Evolutionary conservation across 2,329 filamentous ascomycete species (phyloP).

Genomic region (Xylaria polymorpha): DNA sequence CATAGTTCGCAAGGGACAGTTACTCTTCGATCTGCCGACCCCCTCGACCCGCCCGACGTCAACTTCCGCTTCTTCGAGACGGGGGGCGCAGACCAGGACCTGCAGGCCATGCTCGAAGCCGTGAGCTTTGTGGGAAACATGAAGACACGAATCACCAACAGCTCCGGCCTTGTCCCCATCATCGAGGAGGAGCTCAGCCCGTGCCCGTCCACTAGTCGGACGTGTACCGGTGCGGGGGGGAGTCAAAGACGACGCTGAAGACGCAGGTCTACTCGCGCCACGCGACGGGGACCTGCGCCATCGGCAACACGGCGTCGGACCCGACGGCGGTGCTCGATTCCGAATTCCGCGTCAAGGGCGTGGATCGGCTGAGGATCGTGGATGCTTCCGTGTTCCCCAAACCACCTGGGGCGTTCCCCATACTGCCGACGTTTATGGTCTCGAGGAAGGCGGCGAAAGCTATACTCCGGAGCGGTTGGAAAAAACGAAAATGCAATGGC

Average conservation of each 20-base stretch:
- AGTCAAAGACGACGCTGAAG: conserved; percentile 41
- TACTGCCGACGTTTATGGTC: conserved; percentile 47
- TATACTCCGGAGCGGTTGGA: conserved; percentile 37
- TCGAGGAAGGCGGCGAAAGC: conserved; percentile 46
- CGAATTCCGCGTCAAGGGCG: conserved; percentile 63
- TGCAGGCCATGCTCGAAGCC: conserved; percentile 45
- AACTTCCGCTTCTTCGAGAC: conserved; percentile 70
- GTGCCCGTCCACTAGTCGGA: conserved; percentile 26
- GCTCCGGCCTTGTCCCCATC: conserved; percentile 51
- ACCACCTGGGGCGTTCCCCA: conserved; percentile 55
- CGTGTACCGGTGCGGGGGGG: conserved; percentile 36
- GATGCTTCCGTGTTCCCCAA: conserved; percentile 65
- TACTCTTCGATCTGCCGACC: conserved; percentile 68
- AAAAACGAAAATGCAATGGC: neutral
- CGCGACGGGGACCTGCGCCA: conserved; percentile 42
- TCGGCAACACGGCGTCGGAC: conserved; percentile 56
- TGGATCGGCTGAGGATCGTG: conserved; percentile 63
- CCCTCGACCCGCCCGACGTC: conserved; percentile 72
- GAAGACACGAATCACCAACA: conserved; percentile 49
- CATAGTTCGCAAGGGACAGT: conserved; percentile 70
- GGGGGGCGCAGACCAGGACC: conserved; percentile 54
- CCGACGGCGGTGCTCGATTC: conserved; percentile 63
- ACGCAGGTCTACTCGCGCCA: conserved; percentile 42
- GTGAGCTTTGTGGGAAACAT: conserved; percentile 59
- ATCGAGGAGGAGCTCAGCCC: conserved; percentile 40